These are phyloP conservation scores for Garcia nutans DNA, from an alignment of 345 rosid genomes.

Conservation along the genomic window DNA sequence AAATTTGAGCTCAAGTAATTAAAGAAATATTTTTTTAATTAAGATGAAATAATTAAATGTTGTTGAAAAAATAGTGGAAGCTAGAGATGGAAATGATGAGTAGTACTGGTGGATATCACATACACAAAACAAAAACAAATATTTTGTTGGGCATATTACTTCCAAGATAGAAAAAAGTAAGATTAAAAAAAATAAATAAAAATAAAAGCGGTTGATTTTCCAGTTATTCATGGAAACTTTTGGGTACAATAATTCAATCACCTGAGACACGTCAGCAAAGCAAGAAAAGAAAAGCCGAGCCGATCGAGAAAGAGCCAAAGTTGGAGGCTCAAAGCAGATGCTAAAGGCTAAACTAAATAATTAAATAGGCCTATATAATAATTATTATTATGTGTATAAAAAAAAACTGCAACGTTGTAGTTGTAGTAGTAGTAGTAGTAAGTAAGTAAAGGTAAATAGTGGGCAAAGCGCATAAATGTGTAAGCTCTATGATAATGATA, in stretches of 20 bases:
- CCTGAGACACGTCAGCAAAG: constrained; percentile 38
- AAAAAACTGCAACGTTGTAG: constrained; percentile 19
- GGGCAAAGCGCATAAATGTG: constrained; percentile 27
- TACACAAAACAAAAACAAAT: constrained; percentile 4
- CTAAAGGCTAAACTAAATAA: too few relatives aligned
- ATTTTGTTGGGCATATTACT: constrained; percentile 32
- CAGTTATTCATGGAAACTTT: constrained; percentile 42
- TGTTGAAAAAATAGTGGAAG: too few relatives aligned
- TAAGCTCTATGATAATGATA: constrained; percentile 20
- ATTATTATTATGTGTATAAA: too few relatives aligned
- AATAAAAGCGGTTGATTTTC: constrained; percentile 25
- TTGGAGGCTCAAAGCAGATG: constrained; percentile 30
- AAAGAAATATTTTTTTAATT: too few relatives aligned
- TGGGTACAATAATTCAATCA: constrained; percentile 43
- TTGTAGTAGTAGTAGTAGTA: too few relatives aligned
- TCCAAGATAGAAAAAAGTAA: constrained; percentile 11
- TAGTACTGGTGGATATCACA: neutral
- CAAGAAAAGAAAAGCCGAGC: constrained; percentile 35
- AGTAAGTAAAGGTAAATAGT: constrained; percentile 30
- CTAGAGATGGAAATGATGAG: too few relatives aligned
- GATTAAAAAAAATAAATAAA: too few relatives aligned
- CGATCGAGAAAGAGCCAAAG: constrained; percentile 34
- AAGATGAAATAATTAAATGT: too few relatives aligned
- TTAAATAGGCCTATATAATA: neutral
- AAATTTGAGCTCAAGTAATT: neutral